Evolutionary conservation across 2,329 filamentous ascomycete species (phyloP).

Genomic region (Ophiostoma triangulosporum): DNA sequence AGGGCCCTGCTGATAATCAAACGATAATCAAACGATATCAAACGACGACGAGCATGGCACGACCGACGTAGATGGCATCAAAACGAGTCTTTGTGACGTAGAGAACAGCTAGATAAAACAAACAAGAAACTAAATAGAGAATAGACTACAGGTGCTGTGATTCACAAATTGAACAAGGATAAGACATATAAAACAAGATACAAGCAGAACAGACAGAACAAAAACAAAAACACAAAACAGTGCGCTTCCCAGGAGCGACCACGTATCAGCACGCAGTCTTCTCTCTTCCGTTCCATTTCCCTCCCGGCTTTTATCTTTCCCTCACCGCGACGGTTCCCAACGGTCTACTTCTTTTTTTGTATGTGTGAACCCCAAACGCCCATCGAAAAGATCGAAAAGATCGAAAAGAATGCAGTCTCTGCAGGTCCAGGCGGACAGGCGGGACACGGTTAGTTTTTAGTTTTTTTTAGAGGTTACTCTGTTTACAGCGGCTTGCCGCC

Average conservation of each 20-base stretch:
- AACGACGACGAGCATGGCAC: neutral
- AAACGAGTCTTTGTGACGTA: slow-evolving; percentile 1
- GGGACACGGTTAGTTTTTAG: too few species aligned
- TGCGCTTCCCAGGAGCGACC: too few species aligned
- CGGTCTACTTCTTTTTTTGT: slow-evolving; percentile 3
- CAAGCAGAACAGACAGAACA: neutral
- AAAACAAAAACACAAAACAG: too few species aligned
- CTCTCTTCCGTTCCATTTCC: neutral
- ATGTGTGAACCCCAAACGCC: slow-evolving; percentile 5
- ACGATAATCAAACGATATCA: too few species aligned
- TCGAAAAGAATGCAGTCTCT: slow-evolving; percentile 1
- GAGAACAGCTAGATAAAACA: neutral
- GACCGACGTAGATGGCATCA: slow-evolving; percentile 5
- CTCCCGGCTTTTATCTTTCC: neutral
- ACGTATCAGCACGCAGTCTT: neutral
- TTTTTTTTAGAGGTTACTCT: too few species aligned
- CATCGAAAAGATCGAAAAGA: neutral
- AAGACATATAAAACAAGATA: neutral
- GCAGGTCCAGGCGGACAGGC: too few species aligned
- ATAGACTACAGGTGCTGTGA: neutral
- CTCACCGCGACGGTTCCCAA: too few species aligned
- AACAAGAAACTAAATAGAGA: neutral
- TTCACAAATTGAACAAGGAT: neutral
- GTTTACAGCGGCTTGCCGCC: slow-evolving; percentile 69
- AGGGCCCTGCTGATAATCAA: too few species aligned